Evolutionary conservation across 2,329 filamentous ascomycete genomes (phyloP).

Genomic region (Penicillium sp.): DNA sequence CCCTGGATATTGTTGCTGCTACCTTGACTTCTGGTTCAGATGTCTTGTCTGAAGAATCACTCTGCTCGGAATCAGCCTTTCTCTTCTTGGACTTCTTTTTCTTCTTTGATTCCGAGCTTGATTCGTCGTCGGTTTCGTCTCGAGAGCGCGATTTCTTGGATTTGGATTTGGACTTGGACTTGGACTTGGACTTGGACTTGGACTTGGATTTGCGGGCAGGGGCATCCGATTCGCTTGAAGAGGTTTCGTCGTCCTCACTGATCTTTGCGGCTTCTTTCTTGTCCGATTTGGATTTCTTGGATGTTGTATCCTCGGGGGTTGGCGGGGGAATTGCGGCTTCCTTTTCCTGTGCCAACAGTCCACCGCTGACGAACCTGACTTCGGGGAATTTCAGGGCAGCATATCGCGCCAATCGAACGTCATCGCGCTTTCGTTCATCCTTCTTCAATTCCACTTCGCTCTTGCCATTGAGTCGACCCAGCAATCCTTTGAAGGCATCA

Average conservation of each 20-base stretch:
- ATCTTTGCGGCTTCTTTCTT: slow-evolving; percentile 10
- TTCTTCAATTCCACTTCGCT: slow-evolving; percentile 69
- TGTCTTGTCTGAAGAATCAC: slow-evolving; percentile 27
- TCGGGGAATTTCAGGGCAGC: slow-evolving; percentile 73
- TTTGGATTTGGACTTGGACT: slow-evolving; percentile 24
- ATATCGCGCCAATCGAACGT: slow-evolving; percentile 71
- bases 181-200: slow-evolving; percentile 26
- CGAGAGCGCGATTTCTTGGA: slow-evolving; percentile 22
- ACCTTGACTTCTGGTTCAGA: not conserved
- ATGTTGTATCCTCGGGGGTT: slow-evolving; percentile 52
- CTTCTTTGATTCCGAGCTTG: slow-evolving; percentile 28
- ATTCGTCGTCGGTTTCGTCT: slow-evolving; percentile 21
- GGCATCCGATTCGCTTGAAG: slow-evolving; percentile 15
- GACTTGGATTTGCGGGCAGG: slow-evolving; percentile 16
- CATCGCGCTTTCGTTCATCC: slow-evolving; percentile 66
- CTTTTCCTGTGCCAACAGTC: slow-evolving; percentile 64
- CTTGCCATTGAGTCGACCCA: slow-evolving; percentile 88
- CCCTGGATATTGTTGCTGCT: slow-evolving; percentile 51
- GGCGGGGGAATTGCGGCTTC: slow-evolving; percentile 15
- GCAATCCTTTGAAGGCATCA: slow-evolving; percentile 78
- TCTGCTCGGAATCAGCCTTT: slow-evolving; percentile 33
- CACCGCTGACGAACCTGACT: slow-evolving; percentile 86
- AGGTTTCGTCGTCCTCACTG: slow-evolving; percentile 3
- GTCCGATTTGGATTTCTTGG: slow-evolving; percentile 47
- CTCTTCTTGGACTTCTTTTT: slow-evolving; percentile 38